Evolutionary conservation across 108 stramenopile genomes (phyloP), one percentile per base, ranked within the genome.

Genomic region (Mediolabrus comicus): DNA sequence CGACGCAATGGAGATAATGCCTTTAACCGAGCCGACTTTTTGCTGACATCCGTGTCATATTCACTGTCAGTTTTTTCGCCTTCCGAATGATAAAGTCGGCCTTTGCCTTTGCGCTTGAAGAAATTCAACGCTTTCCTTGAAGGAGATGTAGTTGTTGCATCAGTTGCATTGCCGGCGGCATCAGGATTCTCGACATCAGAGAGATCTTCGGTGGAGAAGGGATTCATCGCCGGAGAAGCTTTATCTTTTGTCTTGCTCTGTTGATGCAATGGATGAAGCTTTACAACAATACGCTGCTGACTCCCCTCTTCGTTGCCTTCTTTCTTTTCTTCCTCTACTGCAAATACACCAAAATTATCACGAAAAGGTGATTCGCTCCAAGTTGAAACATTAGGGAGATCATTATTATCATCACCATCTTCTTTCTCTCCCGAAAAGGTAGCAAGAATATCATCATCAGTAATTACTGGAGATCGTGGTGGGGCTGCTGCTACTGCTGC

Each of bases 31-130:
- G 46, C 19, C 6, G 46, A 49, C 8, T 49, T 49, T 49, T 49
- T 49, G 46, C 5, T 49, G 8, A 9, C 9, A 49, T 49, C 19
- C 14, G 22, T 49, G n/a, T 74, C 72, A 57, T 39, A 65, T 2
- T 65, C 63, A 60, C 32, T 65, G 34, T 66, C 58, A 8, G 59
- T 59, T 59, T 33, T 33, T 33, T 74, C 64, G 58, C 72, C 72
- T 59, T 66, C 65, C 14, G 72, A 74, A 38, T 66, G 32, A 25
- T 59, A 71, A 14, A 27, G 24, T 13, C 36, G 65, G 55, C 38
- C 55, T 38, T 19, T 67, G 55, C 38, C 55, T 38, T 19, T 67
- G 16, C 22, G 19, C 46, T 49, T 49, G 46, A 56, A 56, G 14
- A 67, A 56, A 6, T 28, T 39, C 13, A 67, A 6, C 12, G 51